Percentiles rank a stretch among this genome's conserved stretches.
phyloP scores from a whole-genome alignment of 2,329 filamentous ascomycete genomes.

The Beauveria asiatica region DNA sequence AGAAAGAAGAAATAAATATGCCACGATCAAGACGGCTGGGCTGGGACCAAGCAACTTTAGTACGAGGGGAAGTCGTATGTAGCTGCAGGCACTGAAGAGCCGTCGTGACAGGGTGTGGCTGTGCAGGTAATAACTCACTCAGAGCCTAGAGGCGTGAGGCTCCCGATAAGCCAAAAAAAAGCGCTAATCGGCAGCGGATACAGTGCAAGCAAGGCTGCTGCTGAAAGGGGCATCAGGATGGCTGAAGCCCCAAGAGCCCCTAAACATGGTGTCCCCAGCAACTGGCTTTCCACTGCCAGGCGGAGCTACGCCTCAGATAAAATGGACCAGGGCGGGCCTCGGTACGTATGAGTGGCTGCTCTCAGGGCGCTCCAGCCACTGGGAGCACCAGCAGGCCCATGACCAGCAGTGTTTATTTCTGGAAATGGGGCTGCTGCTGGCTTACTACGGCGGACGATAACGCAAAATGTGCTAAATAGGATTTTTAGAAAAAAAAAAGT shows the following conservation, averaged over 20 bases:
- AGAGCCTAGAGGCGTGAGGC: too few relatives aligned
- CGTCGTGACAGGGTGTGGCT: neutral
- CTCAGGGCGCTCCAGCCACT: neutral
- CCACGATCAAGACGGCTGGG: neutral
- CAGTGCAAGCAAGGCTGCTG: too few relatives aligned
- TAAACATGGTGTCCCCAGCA: neutral
- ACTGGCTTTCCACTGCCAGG: neutral
- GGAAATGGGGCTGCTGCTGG: slow-evolving; percentile 3
- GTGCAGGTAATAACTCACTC: neutral
- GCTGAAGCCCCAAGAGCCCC: too few relatives aligned
- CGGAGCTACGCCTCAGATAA: slow-evolving; percentile 1
- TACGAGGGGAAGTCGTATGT: neutral
- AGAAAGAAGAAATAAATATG: neutral
- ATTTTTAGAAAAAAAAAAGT: too few relatives aligned
- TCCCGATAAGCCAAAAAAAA: too few relatives aligned
- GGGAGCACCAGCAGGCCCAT: neutral
- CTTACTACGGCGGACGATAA: too few relatives aligned
- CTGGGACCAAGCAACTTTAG: neutral
- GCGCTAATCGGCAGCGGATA: neutral
- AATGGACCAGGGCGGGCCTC: neutral
- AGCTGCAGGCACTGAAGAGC: neutral
- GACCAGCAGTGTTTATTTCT: slow-evolving; percentile 5
- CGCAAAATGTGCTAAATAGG: too few relatives aligned
- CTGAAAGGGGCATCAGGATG: too few relatives aligned
- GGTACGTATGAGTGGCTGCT: neutral